phyloP scores from a whole-genome alignment of 495 filamentous ascomycete genomes.

The Astrocystis sublimbata region DNA sequence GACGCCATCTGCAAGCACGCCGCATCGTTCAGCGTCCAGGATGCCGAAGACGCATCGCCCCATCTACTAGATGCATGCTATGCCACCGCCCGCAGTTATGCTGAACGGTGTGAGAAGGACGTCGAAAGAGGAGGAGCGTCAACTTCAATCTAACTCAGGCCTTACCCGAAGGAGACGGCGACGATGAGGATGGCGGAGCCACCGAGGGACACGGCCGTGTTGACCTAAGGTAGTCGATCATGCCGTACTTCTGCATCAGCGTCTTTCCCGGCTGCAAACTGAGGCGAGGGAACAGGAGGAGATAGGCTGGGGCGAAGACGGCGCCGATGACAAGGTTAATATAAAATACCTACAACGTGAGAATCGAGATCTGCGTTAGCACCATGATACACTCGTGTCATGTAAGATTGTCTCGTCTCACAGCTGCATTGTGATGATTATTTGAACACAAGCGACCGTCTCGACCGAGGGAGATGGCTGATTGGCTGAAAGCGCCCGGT shows the following conservation, averaged over 20 bases:
- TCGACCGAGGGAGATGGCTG: neutral
- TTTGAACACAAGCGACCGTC: neutral
- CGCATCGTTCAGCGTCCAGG: neutral
- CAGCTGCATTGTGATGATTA: neutral
- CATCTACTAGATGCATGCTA: neutral
- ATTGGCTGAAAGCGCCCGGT: neutral
- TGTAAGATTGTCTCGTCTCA: neutral
- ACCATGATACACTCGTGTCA: neutral
- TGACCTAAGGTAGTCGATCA: neutral
- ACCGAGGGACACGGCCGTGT: neutral
- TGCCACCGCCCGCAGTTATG: neutral
- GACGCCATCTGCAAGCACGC: neutral
- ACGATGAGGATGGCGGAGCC: neutral
- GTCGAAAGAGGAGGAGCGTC: neutral
- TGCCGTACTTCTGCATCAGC: conserved; percentile 1
- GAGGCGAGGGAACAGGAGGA: neutral
- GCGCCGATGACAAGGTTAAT: neutral
- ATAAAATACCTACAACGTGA: neutral
- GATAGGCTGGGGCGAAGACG: neutral
- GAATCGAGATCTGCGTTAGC: neutral
- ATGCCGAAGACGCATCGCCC: neutral
- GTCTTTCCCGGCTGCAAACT: neutral
- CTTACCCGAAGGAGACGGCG: neutral
- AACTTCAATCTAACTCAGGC: neutral
- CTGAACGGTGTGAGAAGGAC: neutral